These are phyloP conservation scores for Neoboletus magnificus DNA, from an alignment of 768 basidiomycete species.

Conservation along the genomic window DNA sequence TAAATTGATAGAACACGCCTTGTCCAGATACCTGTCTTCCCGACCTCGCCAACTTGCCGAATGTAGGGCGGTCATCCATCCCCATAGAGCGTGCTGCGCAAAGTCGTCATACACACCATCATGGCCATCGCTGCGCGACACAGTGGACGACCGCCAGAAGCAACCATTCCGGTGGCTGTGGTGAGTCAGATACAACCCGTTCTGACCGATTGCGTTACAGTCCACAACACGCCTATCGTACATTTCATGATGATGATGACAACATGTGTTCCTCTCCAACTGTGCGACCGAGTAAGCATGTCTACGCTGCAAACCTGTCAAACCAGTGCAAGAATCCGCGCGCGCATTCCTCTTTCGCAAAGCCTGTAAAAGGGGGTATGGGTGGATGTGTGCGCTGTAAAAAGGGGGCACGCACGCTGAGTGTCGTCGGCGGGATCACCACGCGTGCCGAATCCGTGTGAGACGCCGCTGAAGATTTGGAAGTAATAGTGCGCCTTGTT, in stretches of 20 bases:
- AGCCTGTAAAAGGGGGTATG: constrained; percentile 36
- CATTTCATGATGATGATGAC: constrained; percentile 1
- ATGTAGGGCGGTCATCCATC: too few species aligned
- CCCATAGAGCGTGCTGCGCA: too few species aligned
- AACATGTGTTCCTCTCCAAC: background rate
- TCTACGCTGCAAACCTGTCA: constrained; percentile 37
- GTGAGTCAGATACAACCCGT: too few species aligned
- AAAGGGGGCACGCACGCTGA: constrained; percentile 16
- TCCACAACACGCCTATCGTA: constrained; percentile 7
- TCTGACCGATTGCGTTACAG: background rate
- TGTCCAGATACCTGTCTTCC: too few species aligned
- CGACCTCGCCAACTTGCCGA: too few species aligned
- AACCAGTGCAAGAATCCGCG: constrained; percentile 51
- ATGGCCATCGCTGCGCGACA: background rate
- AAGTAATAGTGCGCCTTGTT: constrained; percentile 52
- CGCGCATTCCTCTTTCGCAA: constrained; percentile 60
- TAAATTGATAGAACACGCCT: too few species aligned
- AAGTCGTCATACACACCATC: too few species aligned
- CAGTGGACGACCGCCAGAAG: background rate
- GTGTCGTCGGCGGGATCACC: constrained; percentile 26
- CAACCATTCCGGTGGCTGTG: background rate
- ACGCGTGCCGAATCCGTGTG: constrained; percentile 37
- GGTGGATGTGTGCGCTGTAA: background rate
- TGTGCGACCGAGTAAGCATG: background rate
- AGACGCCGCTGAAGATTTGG: constrained; percentile 50